Base-by-base conservation (phyloP, 2,329 filamentous ascomycete genomes). In the Didymella pinodella region DNA sequence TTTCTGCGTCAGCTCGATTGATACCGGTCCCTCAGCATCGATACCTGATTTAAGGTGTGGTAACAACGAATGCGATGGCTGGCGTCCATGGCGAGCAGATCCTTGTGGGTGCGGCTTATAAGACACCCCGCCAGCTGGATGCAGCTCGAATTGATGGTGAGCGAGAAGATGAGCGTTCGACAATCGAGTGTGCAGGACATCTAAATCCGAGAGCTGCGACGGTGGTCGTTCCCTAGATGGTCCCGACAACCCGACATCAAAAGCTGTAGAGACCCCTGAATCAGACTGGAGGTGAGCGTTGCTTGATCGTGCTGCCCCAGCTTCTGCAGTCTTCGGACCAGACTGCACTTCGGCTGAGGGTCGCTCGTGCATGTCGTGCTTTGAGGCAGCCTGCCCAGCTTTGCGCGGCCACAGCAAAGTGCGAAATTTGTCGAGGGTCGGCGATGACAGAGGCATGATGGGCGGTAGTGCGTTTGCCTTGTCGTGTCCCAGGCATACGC, bases 161-260 rank as follows among this genome's bases (percentile, higher is more conserved):
- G 56, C 56, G 20, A 54, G 56, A 18, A 59, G 47, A 34, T 59
- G 56, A 12, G 50, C 56, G 12, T 59, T 59, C n/a, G 56, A 59
- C 26, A 59, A 22, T 11, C 56, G 56, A 32, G 56, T 50, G 36
- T 59, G 56, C 20, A 59, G 29, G 5, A 59, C 36, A 10, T 59
- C 56, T 3, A 59, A 25, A 48, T 59, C 51, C 4, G 56, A 59
- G 7, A 29, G 34, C 47, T 46, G 56, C 31, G 50, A 45, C 5
- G 7, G n/a, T 16, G 49, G 38, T 14, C 38, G 45, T 18, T 44
- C 29, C 3, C 16, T 11, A 6, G 31, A 18, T 26, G 45, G n/a
- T 14, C 7, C 16, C 10, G 45, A 34, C 16, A 29, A n/a, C 2
- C 28, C 49, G 4, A 16, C 16, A 32, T 8, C 22, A 16, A 20